Evolutionary conservation across 2,329 filamentous ascomycete genomes (phyloP).

Genomic region (Microsporum ferrugineum): DNA sequence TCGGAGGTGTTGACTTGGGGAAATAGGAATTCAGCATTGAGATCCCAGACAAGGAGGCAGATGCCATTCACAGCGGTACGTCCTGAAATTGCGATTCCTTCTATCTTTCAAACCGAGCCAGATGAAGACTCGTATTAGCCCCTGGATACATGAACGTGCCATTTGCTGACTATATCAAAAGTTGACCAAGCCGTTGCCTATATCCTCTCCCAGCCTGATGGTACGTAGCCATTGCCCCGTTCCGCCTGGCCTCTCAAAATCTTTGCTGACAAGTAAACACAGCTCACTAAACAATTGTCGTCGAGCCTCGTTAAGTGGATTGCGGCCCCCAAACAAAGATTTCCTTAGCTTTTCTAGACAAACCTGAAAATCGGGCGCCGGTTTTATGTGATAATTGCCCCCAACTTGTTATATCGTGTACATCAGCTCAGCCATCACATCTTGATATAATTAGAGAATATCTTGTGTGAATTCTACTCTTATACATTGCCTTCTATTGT

Average conservation of each 20-base stretch:
- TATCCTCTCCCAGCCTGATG: slow-evolving; percentile 85
- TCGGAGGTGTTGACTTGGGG: slow-evolving; percentile 8
- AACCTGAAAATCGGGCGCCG: slow-evolving; percentile 1
- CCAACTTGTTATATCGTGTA: slow-evolving; percentile 31
- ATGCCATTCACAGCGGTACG: slow-evolving; percentile 86
- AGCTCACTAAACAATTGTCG: slow-evolving; percentile 13
- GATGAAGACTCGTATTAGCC: not conserved
- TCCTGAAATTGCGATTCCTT: slow-evolving; percentile 13
- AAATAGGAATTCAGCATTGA: slow-evolving; percentile 73
- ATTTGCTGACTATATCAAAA: slow-evolving; percentile 28
- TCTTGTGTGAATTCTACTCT: not conserved
- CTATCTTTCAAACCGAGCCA: not conserved
- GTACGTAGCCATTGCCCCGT: slow-evolving; percentile 44
- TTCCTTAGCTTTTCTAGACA: not conserved
- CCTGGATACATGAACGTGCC: not conserved
- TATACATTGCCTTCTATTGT: not conserved
- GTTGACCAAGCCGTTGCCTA: slow-evolving; percentile 92
- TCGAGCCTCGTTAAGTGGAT: not conserved
- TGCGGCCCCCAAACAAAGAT: not conserved
- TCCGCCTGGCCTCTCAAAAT: slow-evolving; percentile 20
- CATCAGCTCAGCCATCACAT: slow-evolving; percentile 23
- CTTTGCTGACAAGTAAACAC: slow-evolving; percentile 14
- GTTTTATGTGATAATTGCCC: slow-evolving; percentile 16
- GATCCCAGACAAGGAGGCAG: slow-evolving; percentile 95
- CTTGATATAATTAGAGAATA: slow-evolving; percentile 5